Evolutionary conservation across 1,139 yeast species (phyloP), one percentile per base, ranked within the genome.

Genomic region (Suhomyces wounanorum): DNA sequence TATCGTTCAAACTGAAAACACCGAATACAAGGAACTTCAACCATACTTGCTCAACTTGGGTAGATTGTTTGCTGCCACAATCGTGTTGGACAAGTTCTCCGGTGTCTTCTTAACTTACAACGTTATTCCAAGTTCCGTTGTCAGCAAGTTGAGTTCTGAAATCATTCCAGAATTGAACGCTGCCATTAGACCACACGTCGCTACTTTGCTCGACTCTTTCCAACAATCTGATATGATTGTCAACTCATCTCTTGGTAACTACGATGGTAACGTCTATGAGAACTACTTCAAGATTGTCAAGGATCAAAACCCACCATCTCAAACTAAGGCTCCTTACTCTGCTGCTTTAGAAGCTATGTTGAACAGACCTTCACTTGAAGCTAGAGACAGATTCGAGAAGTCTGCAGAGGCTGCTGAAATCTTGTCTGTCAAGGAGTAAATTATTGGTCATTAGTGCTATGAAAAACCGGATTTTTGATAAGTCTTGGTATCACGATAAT

Each of bases 191-290:
- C 84, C 84, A 44, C 85, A 87, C 62, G 87, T 86, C 51, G 83
- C 90, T 65, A 89, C 89, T 17, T 77, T 89, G 60, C 88, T 96
- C n/a, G 98, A 92, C 70, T 81, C 96, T 6, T 92, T 92, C 80
- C 85, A 87, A 72, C 79, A 87, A 64, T 83, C 92, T 36, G 97
- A 92, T 70, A 88, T 82, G 73, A 81, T 87, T 72, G 80, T 92
- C 66, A 89, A 91, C 72, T 83, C 97, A 1, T 86, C 96, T 33
- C 80, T 92, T 56, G 98, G 97, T 55, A 79, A 77, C 61, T 87
- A 81, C 69, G 85, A 89, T 63, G 98, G 98, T 58, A 87, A 91
- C 67, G 85, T 89, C 51, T 92, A 91, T 75, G 85, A 85, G 67
- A 84, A 89, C 69, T 91, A 91, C 68, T 83, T 83, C 65, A 66